phyloP scores from a whole-genome alignment of 495 filamentous ascomycete genomes.

The Rostrohypoxylon terebratum region DNA sequence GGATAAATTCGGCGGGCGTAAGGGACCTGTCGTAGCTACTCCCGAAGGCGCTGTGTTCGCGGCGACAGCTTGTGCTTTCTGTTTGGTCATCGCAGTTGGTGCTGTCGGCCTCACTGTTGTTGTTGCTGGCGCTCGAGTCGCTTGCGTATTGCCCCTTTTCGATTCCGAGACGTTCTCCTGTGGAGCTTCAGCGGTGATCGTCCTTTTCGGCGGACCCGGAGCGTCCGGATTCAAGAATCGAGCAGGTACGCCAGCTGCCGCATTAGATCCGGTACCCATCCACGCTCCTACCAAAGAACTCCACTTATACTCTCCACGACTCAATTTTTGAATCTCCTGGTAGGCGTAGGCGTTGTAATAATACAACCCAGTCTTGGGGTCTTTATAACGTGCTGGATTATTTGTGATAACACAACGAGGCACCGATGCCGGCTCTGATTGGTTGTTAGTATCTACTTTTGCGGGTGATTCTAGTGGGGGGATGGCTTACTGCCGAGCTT shows the following conservation, averaged over 20 bases:
- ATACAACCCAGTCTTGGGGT: constrained; percentile 79
- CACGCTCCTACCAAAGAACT: constrained; percentile 81
- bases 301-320: constrained; percentile 75
- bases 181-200: constrained; percentile 13
- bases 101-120: neutral
- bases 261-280: constrained; percentile 69
- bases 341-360: constrained; percentile 82
- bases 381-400: constrained; percentile 79
- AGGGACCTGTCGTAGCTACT: neutral
- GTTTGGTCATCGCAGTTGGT: constrained; percentile 1
- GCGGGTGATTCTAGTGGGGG: neutral
- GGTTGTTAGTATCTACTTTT: constrained; percentile 28
- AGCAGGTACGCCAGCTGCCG: constrained; percentile 75
- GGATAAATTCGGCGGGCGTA: neutral
- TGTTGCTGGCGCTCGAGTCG: no score
- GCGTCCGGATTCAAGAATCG: constrained; percentile 68
- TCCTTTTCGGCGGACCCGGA: constrained; percentile 45
- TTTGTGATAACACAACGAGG: constrained; percentile 82
- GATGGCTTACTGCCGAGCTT: constrained; percentile 62
- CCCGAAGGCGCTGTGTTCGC: neutral
- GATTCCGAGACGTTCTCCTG: constrained; percentile 21
- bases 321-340: constrained; percentile 74
- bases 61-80: constrained; percentile 10
- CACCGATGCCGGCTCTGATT: constrained; percentile 58
- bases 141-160: neutral